Percentiles rank a stretch among this genome's conserved stretches.
Conservation (phyloP, 768 basidiomycete genomes). For the Leucosporidium creatinivorum region DNA sequence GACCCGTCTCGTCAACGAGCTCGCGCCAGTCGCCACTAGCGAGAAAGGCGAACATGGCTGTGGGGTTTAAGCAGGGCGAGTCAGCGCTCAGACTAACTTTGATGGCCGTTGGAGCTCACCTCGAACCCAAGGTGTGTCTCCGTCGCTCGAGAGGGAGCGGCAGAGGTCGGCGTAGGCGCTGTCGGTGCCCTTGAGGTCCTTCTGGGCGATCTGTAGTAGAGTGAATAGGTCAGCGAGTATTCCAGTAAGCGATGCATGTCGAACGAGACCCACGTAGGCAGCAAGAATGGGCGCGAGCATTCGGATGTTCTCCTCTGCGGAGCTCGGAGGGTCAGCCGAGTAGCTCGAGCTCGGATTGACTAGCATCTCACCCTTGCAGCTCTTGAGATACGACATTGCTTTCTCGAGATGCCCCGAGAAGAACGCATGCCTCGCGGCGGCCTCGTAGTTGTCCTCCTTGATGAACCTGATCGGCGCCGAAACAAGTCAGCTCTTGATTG, state of each 20-base stretch:
- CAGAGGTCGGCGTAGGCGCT: constrained; percentile 24
- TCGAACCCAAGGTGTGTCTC: constrained; percentile 28
- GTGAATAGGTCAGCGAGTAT: background rate
- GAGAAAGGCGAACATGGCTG: constrained; percentile 29
- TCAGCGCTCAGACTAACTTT: no score
- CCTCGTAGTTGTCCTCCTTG: constrained; percentile 18
- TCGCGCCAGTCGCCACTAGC: constrained; percentile 32
- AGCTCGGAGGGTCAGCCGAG: background rate
- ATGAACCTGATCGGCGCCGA: constrained; percentile 10
- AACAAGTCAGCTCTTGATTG: background rate
- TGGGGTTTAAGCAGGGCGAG: no score
- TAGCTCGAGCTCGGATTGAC: background rate
- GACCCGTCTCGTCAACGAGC: constrained; percentile 28
- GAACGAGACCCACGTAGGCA: constrained; percentile 21
- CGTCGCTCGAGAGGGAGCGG: constrained; percentile 26
- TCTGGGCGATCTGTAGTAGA: constrained; percentile 2
- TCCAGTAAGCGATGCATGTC: no score
- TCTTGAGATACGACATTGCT: constrained; percentile 12
- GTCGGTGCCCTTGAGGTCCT: constrained; percentile 14
- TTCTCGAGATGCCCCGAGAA: constrained; percentile 30
- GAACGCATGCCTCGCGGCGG: constrained; percentile 28
- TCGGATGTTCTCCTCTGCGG: constrained; percentile 21
- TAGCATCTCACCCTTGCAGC: constrained; percentile 19
- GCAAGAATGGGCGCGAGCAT: constrained; percentile 31
- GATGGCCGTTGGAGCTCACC: background rate